These are phyloP conservation scores for Lactarius deliciosus DNA, from an alignment of 768 basidiomycete genomes.

Conservation along the genomic window DNA sequence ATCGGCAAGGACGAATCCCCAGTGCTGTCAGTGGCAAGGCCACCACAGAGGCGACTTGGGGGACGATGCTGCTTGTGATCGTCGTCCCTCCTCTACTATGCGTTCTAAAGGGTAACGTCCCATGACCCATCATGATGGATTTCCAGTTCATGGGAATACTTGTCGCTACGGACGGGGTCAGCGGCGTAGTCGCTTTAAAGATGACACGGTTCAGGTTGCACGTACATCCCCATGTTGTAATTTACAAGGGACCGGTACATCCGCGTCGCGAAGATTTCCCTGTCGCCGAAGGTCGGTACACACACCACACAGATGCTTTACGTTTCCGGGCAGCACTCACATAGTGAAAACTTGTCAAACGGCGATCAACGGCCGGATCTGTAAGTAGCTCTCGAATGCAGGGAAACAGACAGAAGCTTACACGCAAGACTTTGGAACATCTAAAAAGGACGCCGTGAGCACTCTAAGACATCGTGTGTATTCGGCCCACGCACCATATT, in stretches of 20 bases:
- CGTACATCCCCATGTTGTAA: constrained; percentile 2
- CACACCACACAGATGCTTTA: background rate
- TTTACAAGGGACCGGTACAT: constrained; percentile 16
- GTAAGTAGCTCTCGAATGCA: background rate
- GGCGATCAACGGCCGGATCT: background rate
- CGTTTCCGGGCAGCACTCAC: background rate
- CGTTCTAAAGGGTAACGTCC: background rate
- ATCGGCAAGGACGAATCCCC: background rate
- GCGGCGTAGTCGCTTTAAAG: background rate
- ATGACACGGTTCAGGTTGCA: background rate
- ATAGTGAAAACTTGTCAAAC: constrained; percentile 2
- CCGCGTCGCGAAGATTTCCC: constrained; percentile 19
- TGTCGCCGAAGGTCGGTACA: background rate
- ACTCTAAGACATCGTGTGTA: background rate
- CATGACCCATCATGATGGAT: background rate
- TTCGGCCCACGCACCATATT: constrained; percentile 14
- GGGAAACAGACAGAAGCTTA: constrained; percentile 1
- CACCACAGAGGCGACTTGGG: background rate
- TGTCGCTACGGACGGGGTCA: background rate
- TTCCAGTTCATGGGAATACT: background rate
- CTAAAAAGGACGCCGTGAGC: background rate
- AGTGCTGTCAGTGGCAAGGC: background rate
- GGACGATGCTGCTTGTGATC: background rate
- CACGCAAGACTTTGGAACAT: constrained; percentile 20
- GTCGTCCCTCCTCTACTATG: background rate